Evolutionary conservation across 306 rosid genomes (phyloP).

Genomic region (Bauhinia variegata): DNA sequence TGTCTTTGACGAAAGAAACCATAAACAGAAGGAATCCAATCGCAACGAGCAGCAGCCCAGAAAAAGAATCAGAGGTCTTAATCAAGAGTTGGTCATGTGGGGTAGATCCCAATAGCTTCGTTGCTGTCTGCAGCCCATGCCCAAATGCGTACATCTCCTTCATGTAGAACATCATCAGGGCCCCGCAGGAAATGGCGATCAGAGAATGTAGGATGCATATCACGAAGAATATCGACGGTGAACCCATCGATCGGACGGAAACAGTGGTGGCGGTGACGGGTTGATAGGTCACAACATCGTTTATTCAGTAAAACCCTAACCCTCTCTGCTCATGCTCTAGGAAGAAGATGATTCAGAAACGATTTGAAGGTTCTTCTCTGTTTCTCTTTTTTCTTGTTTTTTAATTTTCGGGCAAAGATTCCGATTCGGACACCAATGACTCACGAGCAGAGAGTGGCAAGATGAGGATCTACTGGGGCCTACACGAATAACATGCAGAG

Average conservation of each 20-base stretch:
- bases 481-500: not conserved
- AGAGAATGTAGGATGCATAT: constrained; percentile 80
- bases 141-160: constrained; percentile 81
- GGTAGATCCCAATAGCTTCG: constrained; percentile 81
- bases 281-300: constrained; percentile 17
- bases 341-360: not conserved
- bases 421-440: not conserved
- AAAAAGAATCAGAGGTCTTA: constrained; percentile 90
- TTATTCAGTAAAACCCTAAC: constrained; percentile 38
- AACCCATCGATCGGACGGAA: constrained; percentile 36
- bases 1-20: constrained; percentile 84
- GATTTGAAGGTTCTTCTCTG: too few relatives aligned
- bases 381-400: not conserved
- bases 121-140: constrained; percentile 67
- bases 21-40: constrained; percentile 84
- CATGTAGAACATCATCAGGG: constrained; percentile 95
- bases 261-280: not conserved
- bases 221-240: constrained; percentile 68
- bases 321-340: constrained; percentile 4
- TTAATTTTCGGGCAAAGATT: too few relatives aligned
- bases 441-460: not conserved
- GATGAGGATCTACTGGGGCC: constrained; percentile 40
- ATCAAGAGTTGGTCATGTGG: constrained; percentile 93
- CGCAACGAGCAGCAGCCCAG: constrained; percentile 77
- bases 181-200: constrained; percentile 68